Conservation (phyloP, 2,329 filamentous ascomycete species). For the Fusarium sp. region DNA sequence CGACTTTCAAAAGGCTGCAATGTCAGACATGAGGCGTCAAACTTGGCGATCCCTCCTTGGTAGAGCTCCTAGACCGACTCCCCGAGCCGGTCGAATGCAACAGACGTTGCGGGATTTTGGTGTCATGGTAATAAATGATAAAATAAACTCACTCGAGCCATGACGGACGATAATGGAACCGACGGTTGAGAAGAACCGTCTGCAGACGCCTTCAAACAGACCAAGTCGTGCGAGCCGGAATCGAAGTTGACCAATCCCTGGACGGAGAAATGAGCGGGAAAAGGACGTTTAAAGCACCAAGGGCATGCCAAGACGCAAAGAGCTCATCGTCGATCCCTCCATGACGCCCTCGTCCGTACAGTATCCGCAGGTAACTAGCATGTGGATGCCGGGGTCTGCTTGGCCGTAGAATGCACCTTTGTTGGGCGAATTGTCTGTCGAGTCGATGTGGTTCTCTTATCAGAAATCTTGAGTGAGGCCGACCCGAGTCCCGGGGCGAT, state of each 20-base stretch:
- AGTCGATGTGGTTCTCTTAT: constrained; percentile 34
- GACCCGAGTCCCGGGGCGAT: neutral
- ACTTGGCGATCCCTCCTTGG: constrained; percentile 6
- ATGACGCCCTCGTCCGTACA: constrained; percentile 27
- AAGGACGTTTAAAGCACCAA: constrained; percentile 10
- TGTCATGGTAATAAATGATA: constrained; percentile 1
- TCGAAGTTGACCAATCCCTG: constrained; percentile 23
- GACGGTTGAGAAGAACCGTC: constrained; percentile 3
- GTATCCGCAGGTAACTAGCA: constrained; percentile 29
- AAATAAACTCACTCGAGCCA: constrained; percentile 3
- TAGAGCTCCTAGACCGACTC: constrained; percentile 11
- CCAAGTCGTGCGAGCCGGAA: constrained; percentile 1
- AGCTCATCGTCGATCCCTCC: constrained; percentile 36
- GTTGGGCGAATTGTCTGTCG: constrained; percentile 26
- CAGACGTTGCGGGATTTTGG: constrained; percentile 35
- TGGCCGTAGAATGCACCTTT: constrained; percentile 32
- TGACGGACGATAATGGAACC: constrained; percentile 6
- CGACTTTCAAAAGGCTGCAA: neutral
- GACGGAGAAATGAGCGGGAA: constrained; percentile 14
- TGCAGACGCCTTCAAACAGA: constrained; percentile 6
- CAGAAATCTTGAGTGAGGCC: constrained; percentile 22
- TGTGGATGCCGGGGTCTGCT: constrained; percentile 25
- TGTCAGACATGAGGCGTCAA: constrained; percentile 10
- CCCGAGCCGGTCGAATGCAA: constrained; percentile 1
- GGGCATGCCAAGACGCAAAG: constrained; percentile 33